phyloP scores from a whole-genome alignment of 2,329 filamentous ascomycete species.

The Hirsutella minnesotensis region DNA sequence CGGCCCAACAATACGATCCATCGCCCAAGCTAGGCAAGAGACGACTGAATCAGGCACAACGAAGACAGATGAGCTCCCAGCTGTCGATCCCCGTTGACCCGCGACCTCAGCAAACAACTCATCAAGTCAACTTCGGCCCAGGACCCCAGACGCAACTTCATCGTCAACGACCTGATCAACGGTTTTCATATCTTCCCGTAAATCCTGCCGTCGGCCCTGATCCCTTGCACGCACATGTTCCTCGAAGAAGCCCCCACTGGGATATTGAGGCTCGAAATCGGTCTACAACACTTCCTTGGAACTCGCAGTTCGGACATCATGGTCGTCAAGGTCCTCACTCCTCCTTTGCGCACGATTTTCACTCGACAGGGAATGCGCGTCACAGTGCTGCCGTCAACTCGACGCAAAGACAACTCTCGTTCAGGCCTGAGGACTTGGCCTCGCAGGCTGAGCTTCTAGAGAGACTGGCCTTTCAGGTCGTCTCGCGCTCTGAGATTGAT shows the following conservation, averaged over 20 bases:
- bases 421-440: constrained; percentile 33
- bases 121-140: neutral
- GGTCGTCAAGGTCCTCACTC: constrained; percentile 6
- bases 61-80: constrained; percentile 50
- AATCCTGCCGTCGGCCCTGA: neutral
- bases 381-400: constrained; percentile 9
- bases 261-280: neutral
- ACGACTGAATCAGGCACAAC: constrained; percentile 50
- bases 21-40: constrained; percentile 26
- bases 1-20: neutral
- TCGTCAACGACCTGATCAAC: neutral
- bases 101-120: constrained; percentile 19
- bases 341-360: constrained; percentile 12
- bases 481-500: constrained; percentile 51
- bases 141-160: neutral
- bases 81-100: constrained; percentile 43
- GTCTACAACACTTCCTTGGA: neutral
- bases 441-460: constrained; percentile 38
- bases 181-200: neutral
- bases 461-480: constrained; percentile 26
- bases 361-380: constrained; percentile 5
- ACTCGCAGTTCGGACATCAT: neutral
- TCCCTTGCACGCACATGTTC: neutral
- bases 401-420: constrained; percentile 18
- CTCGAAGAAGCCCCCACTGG: neutral